These are phyloP conservation scores for Stephania yunnanensis DNA, from an alignment of 164 flowering plant species.

Conservation along the genomic window DNA sequence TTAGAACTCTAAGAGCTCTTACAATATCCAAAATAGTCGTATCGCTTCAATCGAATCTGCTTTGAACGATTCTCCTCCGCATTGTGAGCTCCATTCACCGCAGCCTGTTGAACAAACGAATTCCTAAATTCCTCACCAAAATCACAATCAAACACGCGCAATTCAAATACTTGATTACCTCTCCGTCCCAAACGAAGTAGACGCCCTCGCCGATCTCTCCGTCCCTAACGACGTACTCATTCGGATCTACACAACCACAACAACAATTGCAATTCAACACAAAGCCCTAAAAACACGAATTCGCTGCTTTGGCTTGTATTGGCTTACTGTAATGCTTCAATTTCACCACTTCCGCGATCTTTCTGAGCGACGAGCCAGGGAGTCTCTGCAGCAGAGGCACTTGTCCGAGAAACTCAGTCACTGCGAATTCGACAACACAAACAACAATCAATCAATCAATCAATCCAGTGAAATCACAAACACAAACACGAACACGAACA, in stretches of 20 bases:
- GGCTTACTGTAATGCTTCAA: conserved; percentile 52
- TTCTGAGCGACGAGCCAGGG: conserved; percentile 58
- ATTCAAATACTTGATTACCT: conserved; percentile 33
- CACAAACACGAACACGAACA: too few relatives aligned
- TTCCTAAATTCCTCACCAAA: not conserved
- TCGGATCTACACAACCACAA: conserved; percentile 30
- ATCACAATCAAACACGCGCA: not conserved
- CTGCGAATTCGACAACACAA: conserved; percentile 25
- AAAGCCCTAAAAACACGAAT: not conserved
- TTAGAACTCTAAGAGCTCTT: conserved; percentile 17
- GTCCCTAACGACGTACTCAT: conserved; percentile 61
- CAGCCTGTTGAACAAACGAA: conserved; percentile 47
- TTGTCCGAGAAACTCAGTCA: conserved; percentile 62
- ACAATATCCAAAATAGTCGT: conserved; percentile 88
- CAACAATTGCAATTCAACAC: not conserved
- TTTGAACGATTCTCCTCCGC: conserved; percentile 52
- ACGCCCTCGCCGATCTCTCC: conserved; percentile 72
- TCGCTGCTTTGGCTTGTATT: not conserved
- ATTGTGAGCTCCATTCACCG: conserved; percentile 48
- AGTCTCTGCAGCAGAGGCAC: conserved; percentile 83
- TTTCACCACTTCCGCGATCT: conserved; percentile 53
- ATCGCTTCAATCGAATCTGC: conserved; percentile 41
- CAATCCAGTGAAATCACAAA: not conserved
- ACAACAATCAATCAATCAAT: not conserved
- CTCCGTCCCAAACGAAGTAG: conserved; percentile 86